phyloP scores from a whole-genome alignment of 305 asterid genomes.

The Salvia sclarea region DNA sequence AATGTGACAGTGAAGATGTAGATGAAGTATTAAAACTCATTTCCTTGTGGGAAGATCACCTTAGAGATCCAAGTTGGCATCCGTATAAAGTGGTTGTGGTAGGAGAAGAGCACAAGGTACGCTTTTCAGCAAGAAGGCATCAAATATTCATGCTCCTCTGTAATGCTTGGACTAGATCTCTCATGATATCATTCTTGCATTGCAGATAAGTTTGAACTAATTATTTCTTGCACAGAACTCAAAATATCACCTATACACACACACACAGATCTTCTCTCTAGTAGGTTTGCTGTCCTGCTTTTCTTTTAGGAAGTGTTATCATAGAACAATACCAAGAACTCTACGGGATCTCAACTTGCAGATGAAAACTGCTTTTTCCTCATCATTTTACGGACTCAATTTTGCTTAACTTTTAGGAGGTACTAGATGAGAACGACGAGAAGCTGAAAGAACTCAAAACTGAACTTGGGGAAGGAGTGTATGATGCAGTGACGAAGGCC shows the following conservation, averaged over 20 bases:
- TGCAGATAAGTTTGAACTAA: background rate
- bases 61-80: constrained; percentile 75
- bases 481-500: constrained; percentile 52
- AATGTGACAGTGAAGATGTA: constrained; percentile 35
- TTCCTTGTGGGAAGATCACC: constrained; percentile 65
- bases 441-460: constrained; percentile 49
- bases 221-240: constrained; percentile 1
- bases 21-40: constrained; percentile 45
- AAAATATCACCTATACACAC: background rate
- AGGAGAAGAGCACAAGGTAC: constrained; percentile 52
- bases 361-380: background rate
- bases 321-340: background rate
- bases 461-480: constrained; percentile 57
- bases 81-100: constrained; percentile 57
- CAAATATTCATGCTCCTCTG: background rate
- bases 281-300: background rate
- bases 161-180: constrained; percentile 12
- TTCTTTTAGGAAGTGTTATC: background rate
- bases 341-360: background rate
- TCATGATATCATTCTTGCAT: background rate
- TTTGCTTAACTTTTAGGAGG: constrained; percentile 40
- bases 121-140: constrained; percentile 18
- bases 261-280: too few species aligned
- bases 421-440: constrained; percentile 64
- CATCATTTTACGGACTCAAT: background rate